These are phyloP conservation scores for Tritrichomonas musculus DNA, from an alignment of 208 protist species.

Conservation along the genomic window DNA sequence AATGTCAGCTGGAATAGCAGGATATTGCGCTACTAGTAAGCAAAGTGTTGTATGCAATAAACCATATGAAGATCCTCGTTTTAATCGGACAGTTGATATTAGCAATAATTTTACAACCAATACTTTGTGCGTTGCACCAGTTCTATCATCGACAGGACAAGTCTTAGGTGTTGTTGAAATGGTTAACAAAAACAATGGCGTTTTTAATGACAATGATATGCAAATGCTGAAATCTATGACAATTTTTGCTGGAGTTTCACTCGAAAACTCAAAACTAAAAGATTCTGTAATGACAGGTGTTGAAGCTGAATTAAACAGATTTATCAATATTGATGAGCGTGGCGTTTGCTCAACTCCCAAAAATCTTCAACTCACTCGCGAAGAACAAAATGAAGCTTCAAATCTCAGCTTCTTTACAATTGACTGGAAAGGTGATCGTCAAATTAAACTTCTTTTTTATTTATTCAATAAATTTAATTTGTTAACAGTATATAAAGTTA, in stretches of 20 bases:
- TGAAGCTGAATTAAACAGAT: background rate
- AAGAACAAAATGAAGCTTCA: background rate
- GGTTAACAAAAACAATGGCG: background rate
- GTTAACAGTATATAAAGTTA: slow-evolving; percentile 35
- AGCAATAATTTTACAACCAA: background rate
- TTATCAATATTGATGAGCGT: background rate
- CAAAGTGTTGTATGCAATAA: background rate
- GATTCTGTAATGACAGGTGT: background rate
- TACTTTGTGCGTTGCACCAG: background rate
- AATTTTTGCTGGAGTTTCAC: background rate
- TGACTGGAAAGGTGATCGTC: background rate
- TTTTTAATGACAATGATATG: background rate
- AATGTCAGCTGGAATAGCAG: background rate
- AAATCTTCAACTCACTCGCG: background rate
- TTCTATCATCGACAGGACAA: background rate
- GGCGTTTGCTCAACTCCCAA: background rate
- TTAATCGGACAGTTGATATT: background rate
- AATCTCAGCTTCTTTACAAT: background rate
- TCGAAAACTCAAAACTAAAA: background rate
- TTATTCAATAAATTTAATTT: slow-evolving; percentile 37
- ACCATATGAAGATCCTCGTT: background rate
- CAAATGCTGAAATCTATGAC: background rate
- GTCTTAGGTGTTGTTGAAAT: background rate
- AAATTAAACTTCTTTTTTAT: background rate
- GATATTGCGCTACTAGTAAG: background rate